Evolutionary conservation across 345 rosid species (phyloP).

Genomic region (Rubroshorea leprosula): DNA sequence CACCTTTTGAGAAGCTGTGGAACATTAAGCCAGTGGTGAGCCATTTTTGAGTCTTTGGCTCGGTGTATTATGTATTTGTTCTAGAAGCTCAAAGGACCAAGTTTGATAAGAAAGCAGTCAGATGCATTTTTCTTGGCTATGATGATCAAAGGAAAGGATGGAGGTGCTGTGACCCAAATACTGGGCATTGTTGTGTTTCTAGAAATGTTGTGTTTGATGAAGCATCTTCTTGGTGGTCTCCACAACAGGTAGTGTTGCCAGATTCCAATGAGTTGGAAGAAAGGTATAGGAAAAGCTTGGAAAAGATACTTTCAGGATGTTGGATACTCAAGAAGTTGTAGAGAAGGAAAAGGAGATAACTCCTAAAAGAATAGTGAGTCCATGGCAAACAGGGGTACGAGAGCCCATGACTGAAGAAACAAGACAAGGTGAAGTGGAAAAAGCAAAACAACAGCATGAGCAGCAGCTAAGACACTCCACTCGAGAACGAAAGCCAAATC

Average conservation of each 20-base stretch:
- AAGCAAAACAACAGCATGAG: neutral
- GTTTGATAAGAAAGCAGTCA: constrained; percentile 11
- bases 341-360: too few species aligned
- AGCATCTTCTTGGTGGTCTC: neutral
- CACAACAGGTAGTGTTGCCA: neutral
- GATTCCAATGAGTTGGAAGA: neutral
- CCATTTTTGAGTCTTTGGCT: constrained; percentile 3
- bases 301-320: too few species aligned
- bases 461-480: neutral
- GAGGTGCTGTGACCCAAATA: constrained; percentile 13
- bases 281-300: neutral
- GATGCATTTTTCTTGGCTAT: constrained; percentile 8
- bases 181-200: neutral
- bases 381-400: neutral
- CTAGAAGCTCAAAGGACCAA: constrained; percentile 3
- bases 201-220: too few species aligned
- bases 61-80: constrained; percentile 6
- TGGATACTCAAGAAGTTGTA: neutral
- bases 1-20: constrained; percentile 11
- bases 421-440: neutral
- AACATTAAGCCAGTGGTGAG: neutral
- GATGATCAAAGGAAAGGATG: neutral
- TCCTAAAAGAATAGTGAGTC: neutral
- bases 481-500: neutral
- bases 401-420: neutral